Percentiles rank a stretch among this genome's conserved stretches.
phyloP scores from a whole-genome alignment of 495 filamentous ascomycete genomes.

The Penicillium simplicissimum region DNA sequence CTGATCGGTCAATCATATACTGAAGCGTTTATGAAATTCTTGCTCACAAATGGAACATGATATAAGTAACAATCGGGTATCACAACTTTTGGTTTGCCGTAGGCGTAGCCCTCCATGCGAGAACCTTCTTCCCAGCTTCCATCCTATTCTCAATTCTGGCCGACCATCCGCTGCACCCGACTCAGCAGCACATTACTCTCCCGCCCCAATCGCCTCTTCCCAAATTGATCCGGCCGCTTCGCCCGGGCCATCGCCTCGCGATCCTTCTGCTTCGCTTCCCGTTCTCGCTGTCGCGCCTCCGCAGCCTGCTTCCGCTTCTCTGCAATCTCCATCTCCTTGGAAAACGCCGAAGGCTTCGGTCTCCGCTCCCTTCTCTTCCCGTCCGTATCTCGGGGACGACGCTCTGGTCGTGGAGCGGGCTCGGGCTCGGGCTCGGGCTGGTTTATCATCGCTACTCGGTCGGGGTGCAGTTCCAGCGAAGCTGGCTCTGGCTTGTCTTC shows the following conservation, averaged over 20 bases:
- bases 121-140: background rate
- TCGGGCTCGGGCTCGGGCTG: slow-evolving; percentile 43
- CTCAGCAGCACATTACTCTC: slow-evolving; percentile 83
- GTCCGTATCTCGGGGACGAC: slow-evolving; percentile 17
- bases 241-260: slow-evolving; percentile 76
- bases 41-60: slow-evolving; percentile 7
- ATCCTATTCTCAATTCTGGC: slow-evolving; percentile 18
- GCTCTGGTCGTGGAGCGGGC: slow-evolving; percentile 27
- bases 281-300: slow-evolving; percentile 59
- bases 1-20: background rate
- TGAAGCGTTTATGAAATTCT: slow-evolving; percentile 17
- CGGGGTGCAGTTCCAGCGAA: slow-evolving; percentile 66
- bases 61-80: slow-evolving; percentile 26
- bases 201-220: slow-evolving; percentile 79
- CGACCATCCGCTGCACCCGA: slow-evolving; percentile 74
- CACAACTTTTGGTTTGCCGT: slow-evolving; percentile 17
- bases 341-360: slow-evolving; percentile 68
- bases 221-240: slow-evolving; percentile 69
- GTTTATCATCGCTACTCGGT: slow-evolving; percentile 68
- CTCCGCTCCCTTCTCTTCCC: slow-evolving; percentile 35
- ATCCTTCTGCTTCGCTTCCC: slow-evolving; percentile 60
- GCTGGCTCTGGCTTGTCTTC: slow-evolving; percentile 30
- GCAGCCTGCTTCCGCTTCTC: slow-evolving; percentile 63
- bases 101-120: background rate
- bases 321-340: slow-evolving; percentile 72